Percentiles rank a stretch among this genome's conserved stretches.
Evolutionary conservation across 2,329 filamentous ascomycete genomes (phyloP).

Genomic region (Pezicula carpinea): DNA sequence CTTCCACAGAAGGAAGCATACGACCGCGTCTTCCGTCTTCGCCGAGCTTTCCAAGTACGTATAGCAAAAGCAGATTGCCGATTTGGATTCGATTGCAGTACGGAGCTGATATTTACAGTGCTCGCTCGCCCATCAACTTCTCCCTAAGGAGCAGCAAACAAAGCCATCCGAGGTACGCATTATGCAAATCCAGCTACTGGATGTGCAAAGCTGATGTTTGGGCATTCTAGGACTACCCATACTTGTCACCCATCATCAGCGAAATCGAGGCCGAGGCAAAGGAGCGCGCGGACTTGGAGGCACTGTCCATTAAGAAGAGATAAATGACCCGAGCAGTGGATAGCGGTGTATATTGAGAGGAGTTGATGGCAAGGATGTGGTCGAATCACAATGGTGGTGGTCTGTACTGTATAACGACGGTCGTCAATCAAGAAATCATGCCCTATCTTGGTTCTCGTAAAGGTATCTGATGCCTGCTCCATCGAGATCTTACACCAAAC

Average conservation of each 20-base stretch:
- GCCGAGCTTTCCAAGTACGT: constrained; percentile 83
- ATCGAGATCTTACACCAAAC: neutral
- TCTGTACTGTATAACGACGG: constrained; percentile 21
- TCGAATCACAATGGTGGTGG: neutral
- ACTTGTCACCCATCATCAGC: constrained; percentile 62
- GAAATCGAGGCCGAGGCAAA: constrained; percentile 63
- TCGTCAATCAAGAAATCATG: constrained; percentile 11
- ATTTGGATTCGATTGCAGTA: constrained; percentile 3
- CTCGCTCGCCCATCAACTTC: constrained; percentile 58
- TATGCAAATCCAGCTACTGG: neutral
- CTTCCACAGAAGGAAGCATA: constrained; percentile 87
- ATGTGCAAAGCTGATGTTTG: constrained; percentile 13
- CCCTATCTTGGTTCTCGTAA: constrained; percentile 1
- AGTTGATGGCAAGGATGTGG: neutral
- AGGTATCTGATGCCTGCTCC: neutral
- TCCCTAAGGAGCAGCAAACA: constrained; percentile 61
- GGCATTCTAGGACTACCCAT: constrained; percentile 53
- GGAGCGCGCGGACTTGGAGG: constrained; percentile 66
- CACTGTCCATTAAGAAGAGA: constrained; percentile 47
- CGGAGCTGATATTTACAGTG: constrained; percentile 29
- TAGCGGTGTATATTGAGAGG: constrained; percentile 14
- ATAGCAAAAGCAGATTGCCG: neutral
- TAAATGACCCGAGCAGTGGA: neutral
- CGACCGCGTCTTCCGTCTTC: constrained; percentile 95
- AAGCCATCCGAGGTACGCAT: constrained; percentile 59